Base-by-base conservation (phyloP, 2,329 filamentous ascomycete species). In the Hymenoscyphus occultus region DNA sequence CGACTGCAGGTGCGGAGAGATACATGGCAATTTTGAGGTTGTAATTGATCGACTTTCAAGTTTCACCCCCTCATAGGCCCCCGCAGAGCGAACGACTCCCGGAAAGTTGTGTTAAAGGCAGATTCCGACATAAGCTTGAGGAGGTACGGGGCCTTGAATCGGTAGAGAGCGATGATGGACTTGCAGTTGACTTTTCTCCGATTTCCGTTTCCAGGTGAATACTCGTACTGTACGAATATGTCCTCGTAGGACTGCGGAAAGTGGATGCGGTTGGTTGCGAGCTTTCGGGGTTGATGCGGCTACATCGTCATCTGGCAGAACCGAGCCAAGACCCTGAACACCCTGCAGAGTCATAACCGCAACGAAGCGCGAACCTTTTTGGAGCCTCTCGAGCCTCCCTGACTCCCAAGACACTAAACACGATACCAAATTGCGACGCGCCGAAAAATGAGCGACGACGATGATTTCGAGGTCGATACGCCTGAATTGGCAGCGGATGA, bases 401-500 rank as follows among this genome's bases (percentile, higher is more conserved):
- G 54, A 39, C 31, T 4, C 31, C 16, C 4, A 6, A 16, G 32
- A 28, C 54, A 22, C 40, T 13, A 39, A 39, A 16, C 60, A 61
- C 39, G 54, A 63, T 45, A 63, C 19, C 60, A 67, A 42, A 31
- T 67, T 39, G 39, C 60, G 40, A 56, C 62, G 5, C 31, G 12
- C 19, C 13, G 3, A 67, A 72, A 45, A 3, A 88, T 88, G 86
- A 84, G 82, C 72, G 84, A 86, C 78, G 84, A 84, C 71, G 84
- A 86, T 61, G 85, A 88, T 58, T 80, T 82, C 71, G 81, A 84
- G 67, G 79, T 89, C 54, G 84, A 88, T 71, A 78, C 74, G 31
- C 81, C 83, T 19, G 80, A 82, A 40, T 72, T 88, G 67, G 82
- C 83, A 40, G 80, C 79, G 22, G 86, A 92, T 74, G 89, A 92